Percentiles rank a stretch among this genome's conserved stretches.
These are phyloP conservation scores for Nadsonia commutata DNA, from an alignment of 1,139 yeast genomes.

Conservation along the genomic window DNA sequence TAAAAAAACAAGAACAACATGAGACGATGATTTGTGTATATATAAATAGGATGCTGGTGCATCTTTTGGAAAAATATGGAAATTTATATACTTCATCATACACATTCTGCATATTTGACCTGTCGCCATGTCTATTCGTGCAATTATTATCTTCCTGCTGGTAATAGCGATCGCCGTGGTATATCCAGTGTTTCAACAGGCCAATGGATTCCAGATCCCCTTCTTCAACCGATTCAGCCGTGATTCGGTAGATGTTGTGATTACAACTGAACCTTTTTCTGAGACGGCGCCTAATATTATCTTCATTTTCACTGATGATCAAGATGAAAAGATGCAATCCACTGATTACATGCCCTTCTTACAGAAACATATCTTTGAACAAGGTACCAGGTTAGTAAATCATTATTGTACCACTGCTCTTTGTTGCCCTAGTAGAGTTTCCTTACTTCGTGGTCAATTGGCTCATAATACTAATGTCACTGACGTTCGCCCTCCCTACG, in stretches of 20 bases:
- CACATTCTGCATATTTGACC: too few relatives aligned
- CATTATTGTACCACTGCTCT: constrained; percentile 5
- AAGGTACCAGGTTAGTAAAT: constrained; percentile 3
- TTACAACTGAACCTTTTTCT: background rate
- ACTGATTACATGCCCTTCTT: constrained; percentile 4
- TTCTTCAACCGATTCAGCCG: background rate
- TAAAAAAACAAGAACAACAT: too few relatives aligned
- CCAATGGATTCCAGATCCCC: background rate
- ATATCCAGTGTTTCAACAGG: too few relatives aligned
- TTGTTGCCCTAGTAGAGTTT: constrained; percentile 6
- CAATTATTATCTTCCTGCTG: too few relatives aligned
- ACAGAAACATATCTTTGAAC: background rate
- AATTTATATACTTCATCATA: too few relatives aligned
- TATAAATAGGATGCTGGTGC: too few relatives aligned
- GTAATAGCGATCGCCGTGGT: background rate
- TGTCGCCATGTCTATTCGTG: too few relatives aligned
- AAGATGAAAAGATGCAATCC: constrained; percentile 6
- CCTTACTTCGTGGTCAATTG: constrained; percentile 3
- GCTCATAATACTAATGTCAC: constrained; percentile 7
- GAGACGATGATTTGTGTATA: too few relatives aligned
- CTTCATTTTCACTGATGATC: constrained; percentile 7
- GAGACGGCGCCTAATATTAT: constrained; percentile 2
- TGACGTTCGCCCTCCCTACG: constrained; percentile 6
- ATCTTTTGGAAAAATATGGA: too few relatives aligned
- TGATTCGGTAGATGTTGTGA: background rate